Base-by-base conservation (phyloP, 257 asterid genomes). In the Primulina huaijiensis region DNA sequence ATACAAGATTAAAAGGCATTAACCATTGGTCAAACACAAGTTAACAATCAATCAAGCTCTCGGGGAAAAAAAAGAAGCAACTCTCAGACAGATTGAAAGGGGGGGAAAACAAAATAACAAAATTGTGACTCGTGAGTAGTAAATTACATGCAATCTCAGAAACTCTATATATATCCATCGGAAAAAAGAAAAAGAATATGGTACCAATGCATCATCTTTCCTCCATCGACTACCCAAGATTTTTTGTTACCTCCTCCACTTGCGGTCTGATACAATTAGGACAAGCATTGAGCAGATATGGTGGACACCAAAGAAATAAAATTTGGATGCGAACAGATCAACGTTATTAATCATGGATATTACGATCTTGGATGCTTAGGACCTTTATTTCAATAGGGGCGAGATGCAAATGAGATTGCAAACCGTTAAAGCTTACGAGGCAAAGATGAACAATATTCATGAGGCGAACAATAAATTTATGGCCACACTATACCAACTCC, bases 161-260 rank as follows among this genome's bases (percentile, higher is more conserved):
- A 72, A 76, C 71, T 75, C 82, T 73, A 66, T 37, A 68, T 70
- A 78, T 77, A 75, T 50, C 72, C 77, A 74, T 46, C 73, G 60
- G 65, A 75, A 60, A 62, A 66, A 76, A 73, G 38, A 73, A 75
- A 68, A 71, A 72, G 34, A 69, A 69, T 60, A 16, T 50, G 57
- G 16, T 50, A 50, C 21, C 57, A 50, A 50, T 43, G 53, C 53
- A 43, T 43, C 21, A 50, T 17, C 8, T 14, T 17, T 50, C 57
- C 57, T 50, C 62, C 64, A 14, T 62, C 25, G 60, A 72, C 58
- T 68, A 71, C 66, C 57, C 35, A 25, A 71, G 67, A 61, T 71
- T 46, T 55, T 23, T 50, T 12, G 40, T 89, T 75, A 92, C 81
- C 95, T 82, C 79, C 83, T 75, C 97, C 97, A 92, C 75, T 84